Base-by-base conservation (phyloP, 345 rosid species). In the Erysimum cheiranthoides region DNA sequence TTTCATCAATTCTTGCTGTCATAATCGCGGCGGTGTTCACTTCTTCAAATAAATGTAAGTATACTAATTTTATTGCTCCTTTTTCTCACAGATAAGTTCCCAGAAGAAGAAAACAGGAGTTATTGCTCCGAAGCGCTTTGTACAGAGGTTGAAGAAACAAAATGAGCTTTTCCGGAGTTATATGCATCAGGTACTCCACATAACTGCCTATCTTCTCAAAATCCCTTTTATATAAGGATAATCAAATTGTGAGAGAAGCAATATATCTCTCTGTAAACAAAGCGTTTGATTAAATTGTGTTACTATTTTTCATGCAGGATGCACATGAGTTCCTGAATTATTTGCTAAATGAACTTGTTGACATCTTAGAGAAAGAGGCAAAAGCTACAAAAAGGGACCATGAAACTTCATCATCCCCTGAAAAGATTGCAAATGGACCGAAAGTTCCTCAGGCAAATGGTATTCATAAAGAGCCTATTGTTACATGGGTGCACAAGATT, bases 21-120 rank as follows among this genome's bases (percentile, higher is more conserved):
- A 47, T 27, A 11, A 53, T 27, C 2, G 35, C 1, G 0, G 16
- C 1, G 16, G 4, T 27, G 16, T 17, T 49, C 2, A 49, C 28
- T 9, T 5, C 8, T 27, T 27, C 4, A 14, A 10, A 4, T 4
- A 9, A 39, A 10, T 5, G 9, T 6, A 46, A 25, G 58, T 27
- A 8, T 25, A 4, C 4, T 27, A 25, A 27, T 11, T 27, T 21
- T 1, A 53, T 11, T 53, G n/a, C 4, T 43, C 57, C 57, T 10
- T 51, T 51, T 51, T 51, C 57, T 39, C 9, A 35, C 79, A 96
- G 98, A 93, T 96, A 91, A 89, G 89, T 80, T 89, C 89, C 18
- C 98, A 96, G 85, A 96, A 96, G 93, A 96, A 96, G 91, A 96
- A 96, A 85, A 96, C 99, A 1, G 98, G 99, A 65, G 97, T 96